Evolutionary conservation across 306 rosid genomes (phyloP), one percentile per base, ranked within the genome.

Genomic region (Hippophae rhamnoides): DNA sequence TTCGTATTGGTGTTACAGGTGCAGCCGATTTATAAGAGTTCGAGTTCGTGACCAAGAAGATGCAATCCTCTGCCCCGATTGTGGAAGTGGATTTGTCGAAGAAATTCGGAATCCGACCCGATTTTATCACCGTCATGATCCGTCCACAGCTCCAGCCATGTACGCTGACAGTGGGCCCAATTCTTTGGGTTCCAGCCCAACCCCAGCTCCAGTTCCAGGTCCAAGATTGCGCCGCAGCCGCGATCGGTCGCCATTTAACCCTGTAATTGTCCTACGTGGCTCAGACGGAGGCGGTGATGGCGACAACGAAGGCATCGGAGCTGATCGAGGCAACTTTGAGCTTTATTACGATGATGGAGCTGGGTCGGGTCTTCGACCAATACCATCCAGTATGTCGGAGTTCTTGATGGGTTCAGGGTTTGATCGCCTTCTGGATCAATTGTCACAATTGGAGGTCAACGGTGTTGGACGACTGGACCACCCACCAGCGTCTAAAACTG

Each of bases 341-440:
- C 81, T 85, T 11, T 85, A 70, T 56, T 85, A 82, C 63, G 82
- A 85, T 42, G 94, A 85, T 51, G 89, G 80, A 25, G 66, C 84
- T 0, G 85, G 87, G 41, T 64, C 79, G 8, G 84, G 85, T 1
- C 86, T 85, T 3, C 82, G 89, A 6, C 89, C 86, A 0, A 43
- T 85, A 2, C 89, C 94, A 5, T 62, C 82, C 0, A 78, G 76
- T 57, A 75, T 79, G 23, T 72, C 94, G 26, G 84, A 85, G 52
- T 75, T 79, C 49, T 54, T 85, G 46, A 77, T 85, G 82, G 94
- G 84, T 9, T 78, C 94, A 0, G 89, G 94, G 2, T 82, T 85
- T 13, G 89, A 85, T 51, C 89, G 80, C 13, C 47, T 85, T 43
- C 80, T 85, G 5, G 79, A 85, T 50, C 94, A 84, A 40, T 67